Evolutionary conservation across 2,329 filamentous ascomycete genomes (phyloP).

Genomic region (Penicillium corylophilum): DNA sequence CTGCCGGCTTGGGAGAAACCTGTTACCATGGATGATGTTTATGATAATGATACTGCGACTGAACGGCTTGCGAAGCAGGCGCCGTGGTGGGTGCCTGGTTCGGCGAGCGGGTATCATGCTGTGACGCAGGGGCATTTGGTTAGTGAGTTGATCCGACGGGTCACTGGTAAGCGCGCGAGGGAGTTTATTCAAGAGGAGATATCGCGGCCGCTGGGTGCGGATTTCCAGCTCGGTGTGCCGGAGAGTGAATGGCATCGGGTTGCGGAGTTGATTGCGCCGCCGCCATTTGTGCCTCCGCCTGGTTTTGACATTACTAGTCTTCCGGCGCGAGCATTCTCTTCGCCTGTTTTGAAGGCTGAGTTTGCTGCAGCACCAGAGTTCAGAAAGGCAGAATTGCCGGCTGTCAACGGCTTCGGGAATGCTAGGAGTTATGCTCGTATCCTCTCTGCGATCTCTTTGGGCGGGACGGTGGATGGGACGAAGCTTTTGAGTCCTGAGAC

Average conservation of each 20-base stretch:
- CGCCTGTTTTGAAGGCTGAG: constrained; percentile 7
- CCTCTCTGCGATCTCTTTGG: constrained; percentile 12
- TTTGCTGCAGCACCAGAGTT: constrained; percentile 6
- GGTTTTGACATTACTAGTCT: constrained; percentile 3
- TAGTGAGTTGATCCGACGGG: constrained; percentile 16
- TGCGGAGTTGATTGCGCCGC: neutral
- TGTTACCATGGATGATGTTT: constrained; percentile 34
- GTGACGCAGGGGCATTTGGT: constrained; percentile 21
- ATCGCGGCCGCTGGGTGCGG: constrained; percentile 14
- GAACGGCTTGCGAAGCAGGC: constrained; percentile 41
- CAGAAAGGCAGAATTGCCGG: neutral
- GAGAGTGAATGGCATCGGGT: constrained; percentile 12
- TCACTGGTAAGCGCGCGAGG: constrained; percentile 12
- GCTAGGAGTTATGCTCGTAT: constrained; percentile 3
- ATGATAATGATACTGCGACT: constrained; percentile 30
- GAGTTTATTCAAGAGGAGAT: constrained; percentile 20
- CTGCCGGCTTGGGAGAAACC: constrained; percentile 36
- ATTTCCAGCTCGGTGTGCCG: constrained; percentile 16
- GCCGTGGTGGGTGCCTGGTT: constrained; percentile 49
- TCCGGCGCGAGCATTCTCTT: constrained; percentile 3
- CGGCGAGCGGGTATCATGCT: constrained; percentile 45
- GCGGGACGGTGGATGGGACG: constrained; percentile 9
- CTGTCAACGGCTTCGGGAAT: neutral
- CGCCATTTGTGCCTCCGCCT: neutral
- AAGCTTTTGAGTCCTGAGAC: constrained; percentile 11